Conservation (phyloP, 345 rosid species). For the Rhodamnia argentea region DNA sequence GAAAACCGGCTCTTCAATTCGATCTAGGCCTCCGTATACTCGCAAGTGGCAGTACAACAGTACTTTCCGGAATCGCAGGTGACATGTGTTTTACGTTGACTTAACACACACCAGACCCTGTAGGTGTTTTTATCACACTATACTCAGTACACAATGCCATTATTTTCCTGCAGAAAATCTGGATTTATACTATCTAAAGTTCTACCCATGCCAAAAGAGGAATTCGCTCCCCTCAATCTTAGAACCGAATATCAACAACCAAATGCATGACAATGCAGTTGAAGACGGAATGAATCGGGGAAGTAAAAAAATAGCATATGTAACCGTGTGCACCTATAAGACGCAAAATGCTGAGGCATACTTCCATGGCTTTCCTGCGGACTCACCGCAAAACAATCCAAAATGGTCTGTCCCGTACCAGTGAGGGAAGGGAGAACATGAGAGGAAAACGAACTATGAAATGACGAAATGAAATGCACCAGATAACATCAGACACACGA, state of each 20-base stretch:
- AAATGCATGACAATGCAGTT: neutral
- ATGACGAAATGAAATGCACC: neutral
- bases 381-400: neutral
- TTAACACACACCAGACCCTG: neutral
- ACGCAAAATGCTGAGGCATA: neutral
- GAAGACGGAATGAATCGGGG: neutral
- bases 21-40: neutral
- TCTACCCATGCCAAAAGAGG: neutral
- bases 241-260: neutral
- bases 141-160: neutral
- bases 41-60: neutral
- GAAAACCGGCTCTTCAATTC: neutral
- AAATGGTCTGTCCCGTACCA: neutral
- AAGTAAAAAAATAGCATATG: neutral
- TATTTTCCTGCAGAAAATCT: neutral
- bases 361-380: neutral
- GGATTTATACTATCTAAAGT: neutral
- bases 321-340: neutral
- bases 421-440: neutral
- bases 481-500: neutral
- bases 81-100: neutral
- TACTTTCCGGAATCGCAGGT: neutral
- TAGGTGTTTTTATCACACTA: neutral
- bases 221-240: neutral
- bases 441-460: neutral